phyloP scores from a whole-genome alignment of 495 filamentous ascomycete genomes.

The Corynascus novoguineensis region DNA sequence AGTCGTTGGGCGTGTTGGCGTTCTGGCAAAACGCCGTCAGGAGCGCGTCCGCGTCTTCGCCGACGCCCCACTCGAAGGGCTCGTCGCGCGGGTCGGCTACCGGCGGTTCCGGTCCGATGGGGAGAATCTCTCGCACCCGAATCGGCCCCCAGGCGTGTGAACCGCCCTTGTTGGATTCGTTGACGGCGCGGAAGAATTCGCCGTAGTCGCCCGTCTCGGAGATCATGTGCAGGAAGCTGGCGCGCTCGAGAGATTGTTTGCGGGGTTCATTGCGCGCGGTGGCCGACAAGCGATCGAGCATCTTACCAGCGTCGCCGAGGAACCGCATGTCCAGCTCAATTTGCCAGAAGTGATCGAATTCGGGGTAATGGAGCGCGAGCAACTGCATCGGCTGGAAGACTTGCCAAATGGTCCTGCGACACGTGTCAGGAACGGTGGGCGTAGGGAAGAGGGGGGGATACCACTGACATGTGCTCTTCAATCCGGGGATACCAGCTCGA shows the following conservation, averaged over 20 bases:
- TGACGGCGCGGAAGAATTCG: constrained; percentile 21
- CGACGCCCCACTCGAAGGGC: constrained; percentile 54
- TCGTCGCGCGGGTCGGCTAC: constrained; percentile 37
- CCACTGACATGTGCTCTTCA: constrained; percentile 30
- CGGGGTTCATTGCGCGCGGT: constrained; percentile 53
- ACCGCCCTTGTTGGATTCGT: constrained; percentile 22
- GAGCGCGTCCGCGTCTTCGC: constrained; percentile 54
- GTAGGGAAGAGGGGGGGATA: not conserved
- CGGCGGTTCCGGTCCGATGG: constrained; percentile 43
- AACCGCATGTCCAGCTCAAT: constrained; percentile 58
- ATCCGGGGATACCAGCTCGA: constrained; percentile 37
- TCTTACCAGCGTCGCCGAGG: constrained; percentile 52
- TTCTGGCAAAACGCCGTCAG: constrained; percentile 48
- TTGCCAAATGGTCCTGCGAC: constrained; percentile 31
- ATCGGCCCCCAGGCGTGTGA: constrained; percentile 58
- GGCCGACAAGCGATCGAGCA: constrained; percentile 41
- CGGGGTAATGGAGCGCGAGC: constrained; percentile 51
- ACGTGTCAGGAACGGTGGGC: not conserved
- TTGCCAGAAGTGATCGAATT: constrained; percentile 59
- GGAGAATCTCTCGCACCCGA: constrained; percentile 44
- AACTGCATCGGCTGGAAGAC: constrained; percentile 47
- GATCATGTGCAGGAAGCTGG: constrained; percentile 38
- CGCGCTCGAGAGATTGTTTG: constrained; percentile 35
- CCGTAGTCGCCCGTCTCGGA: constrained; percentile 25
- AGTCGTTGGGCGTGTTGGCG: constrained; percentile 38